Evolutionary conservation across 2,329 filamentous ascomycete genomes (phyloP).

Genomic region (Gaeumannomyces tritici): DNA sequence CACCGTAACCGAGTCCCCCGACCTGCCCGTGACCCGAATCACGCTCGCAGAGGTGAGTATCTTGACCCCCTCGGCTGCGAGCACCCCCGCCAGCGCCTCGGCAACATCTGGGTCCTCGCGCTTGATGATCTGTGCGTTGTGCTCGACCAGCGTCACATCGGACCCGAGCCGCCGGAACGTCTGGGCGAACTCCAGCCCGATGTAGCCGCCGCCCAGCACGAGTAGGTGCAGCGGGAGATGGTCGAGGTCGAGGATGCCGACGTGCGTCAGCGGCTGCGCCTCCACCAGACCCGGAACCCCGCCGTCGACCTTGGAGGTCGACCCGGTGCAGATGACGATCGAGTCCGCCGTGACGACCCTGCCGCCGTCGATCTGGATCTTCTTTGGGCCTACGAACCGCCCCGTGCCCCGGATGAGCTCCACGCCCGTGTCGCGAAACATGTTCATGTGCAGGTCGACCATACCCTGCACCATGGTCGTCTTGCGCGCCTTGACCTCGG

Average conservation of each 20-base stretch:
- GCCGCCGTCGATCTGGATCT: not conserved
- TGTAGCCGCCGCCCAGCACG: conserved; percentile 41
- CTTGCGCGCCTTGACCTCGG: not conserved
- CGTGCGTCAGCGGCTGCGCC: not conserved
- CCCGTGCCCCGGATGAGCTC: conserved; percentile 3
- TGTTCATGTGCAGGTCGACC: not conserved
- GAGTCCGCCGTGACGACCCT: conserved; percentile 2
- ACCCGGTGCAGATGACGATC: conserved; percentile 4
- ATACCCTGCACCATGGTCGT: conserved; percentile 3
- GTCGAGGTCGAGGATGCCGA: not conserved
- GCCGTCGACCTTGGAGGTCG: not conserved
- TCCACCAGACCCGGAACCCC: not conserved
- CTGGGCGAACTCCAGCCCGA: conserved; percentile 44
- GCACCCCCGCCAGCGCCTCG: conserved; percentile 27
- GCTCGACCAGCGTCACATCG: conserved; percentile 37
- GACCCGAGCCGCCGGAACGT: conserved; percentile 39
- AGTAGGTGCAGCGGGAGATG: conserved; percentile 26
- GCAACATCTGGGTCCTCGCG: conserved; percentile 39
- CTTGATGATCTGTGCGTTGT: conserved; percentile 28
- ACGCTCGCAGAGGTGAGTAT: conserved; percentile 26
- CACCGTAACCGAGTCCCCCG: too few species aligned
- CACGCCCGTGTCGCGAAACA: not conserved
- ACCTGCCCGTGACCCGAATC: not conserved
- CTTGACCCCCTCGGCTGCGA: conserved; percentile 34
- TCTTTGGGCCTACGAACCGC: conserved; percentile 1